A percentile compares a stretch with the other conserved stretches of the same genome.
These are phyloP conservation scores for Lipomyces sp. DNA, from an alignment of 805 yeast species.

Conservation along the genomic window DNA sequence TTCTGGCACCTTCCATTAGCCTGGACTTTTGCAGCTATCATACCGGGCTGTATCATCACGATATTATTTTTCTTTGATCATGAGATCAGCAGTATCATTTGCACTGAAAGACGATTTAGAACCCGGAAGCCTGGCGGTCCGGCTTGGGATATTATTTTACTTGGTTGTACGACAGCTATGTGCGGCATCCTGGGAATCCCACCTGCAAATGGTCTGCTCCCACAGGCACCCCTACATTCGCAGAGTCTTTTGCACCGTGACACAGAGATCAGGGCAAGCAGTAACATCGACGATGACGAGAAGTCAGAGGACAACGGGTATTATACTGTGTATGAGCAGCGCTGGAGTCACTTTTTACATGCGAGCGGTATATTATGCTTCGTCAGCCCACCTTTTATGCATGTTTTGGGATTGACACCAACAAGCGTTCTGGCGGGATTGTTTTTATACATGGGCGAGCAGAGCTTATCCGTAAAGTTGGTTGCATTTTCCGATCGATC, in stretches of 20 bases:
- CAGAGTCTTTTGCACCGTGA: not conserved
- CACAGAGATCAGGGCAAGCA: not conserved
- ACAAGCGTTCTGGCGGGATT: constrained; percentile 2
- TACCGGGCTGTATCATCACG: not conserved
- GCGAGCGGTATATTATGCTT: not conserved
- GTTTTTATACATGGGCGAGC: not conserved
- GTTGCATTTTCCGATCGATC: not conserved
- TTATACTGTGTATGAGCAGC: constrained; percentile 2
- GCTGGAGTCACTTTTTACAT: not conserved
- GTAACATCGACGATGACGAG: not conserved
- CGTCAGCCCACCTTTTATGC: constrained; percentile 1
- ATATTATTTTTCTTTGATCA: constrained; percentile 7
- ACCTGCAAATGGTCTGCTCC: constrained; percentile 3
- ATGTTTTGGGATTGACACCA: constrained; percentile 6
- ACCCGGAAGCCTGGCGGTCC: not conserved
- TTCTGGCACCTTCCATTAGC: constrained; percentile 1
- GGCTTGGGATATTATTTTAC: constrained; percentile 5
- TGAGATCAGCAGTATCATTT: constrained; percentile 3
- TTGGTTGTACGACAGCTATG: not conserved
- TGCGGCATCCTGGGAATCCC: constrained; percentile 6
- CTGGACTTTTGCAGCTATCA: not conserved
- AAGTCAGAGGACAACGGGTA: not conserved
- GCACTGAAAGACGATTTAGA: not conserved
- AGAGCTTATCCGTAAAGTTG: not conserved
- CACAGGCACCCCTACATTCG: constrained; percentile 5